Evolutionary conservation across 129 eudicot genomes (phyloP).

Genomic region (Escallonia rubra): DNA sequence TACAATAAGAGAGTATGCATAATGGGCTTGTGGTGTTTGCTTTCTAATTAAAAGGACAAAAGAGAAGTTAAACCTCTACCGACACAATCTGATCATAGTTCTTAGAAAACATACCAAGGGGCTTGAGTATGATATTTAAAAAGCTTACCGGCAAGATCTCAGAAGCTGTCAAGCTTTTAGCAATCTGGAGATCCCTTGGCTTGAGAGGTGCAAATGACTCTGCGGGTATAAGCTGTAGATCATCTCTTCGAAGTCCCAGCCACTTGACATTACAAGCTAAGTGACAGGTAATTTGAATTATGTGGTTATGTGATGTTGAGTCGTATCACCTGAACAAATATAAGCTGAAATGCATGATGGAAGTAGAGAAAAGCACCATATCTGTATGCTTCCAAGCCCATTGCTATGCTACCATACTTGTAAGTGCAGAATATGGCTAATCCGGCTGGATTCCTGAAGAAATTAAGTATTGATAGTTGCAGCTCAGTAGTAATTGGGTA

Average conservation of each 20-base stretch:
- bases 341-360: neutral
- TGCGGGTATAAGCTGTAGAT: slow-evolving; percentile 77
- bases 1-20: slow-evolving; percentile 7
- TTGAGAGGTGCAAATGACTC: slow-evolving; percentile 61
- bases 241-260: slow-evolving; percentile 88
- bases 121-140: neutral
- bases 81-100: no score
- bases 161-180: slow-evolving; percentile 74
- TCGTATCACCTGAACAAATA: neutral
- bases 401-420: slow-evolving; percentile 88
- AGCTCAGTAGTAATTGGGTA: neutral
- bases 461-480: neutral
- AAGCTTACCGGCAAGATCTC: slow-evolving; percentile 64
- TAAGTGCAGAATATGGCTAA: slow-evolving; percentile 90
- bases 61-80: neutral
- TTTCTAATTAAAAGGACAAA: neutral
- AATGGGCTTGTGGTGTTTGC: neutral
- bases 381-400: slow-evolving; percentile 96
- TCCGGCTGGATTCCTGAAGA: slow-evolving; percentile 89
- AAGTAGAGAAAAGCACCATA: slow-evolving; percentile 41
- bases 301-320: neutral
- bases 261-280: slow-evolving; percentile 94
- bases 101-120: neutral
- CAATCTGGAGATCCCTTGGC: slow-evolving; percentile 74
- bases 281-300: neutral